phyloP scores from a whole-genome alignment of 2,329 filamentous ascomycete genomes.

The Ilyonectria destructans region DNA sequence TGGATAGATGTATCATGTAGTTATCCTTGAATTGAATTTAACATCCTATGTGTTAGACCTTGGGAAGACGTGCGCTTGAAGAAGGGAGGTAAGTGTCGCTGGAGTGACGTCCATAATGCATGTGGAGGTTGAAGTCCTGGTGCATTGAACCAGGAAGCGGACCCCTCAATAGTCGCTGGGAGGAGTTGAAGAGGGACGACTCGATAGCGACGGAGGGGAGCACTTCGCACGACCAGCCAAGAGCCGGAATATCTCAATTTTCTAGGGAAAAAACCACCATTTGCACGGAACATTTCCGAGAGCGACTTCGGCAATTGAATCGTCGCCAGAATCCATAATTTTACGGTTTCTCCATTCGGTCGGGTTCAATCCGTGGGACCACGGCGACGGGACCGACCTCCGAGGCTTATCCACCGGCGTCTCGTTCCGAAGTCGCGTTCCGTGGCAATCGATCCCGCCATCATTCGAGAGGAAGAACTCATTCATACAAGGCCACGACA shows the following conservation, averaged over 20 bases:
- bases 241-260: neutral
- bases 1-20: no score
- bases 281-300: slow-evolving; percentile 11
- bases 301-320: neutral
- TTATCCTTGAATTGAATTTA: no score
- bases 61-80: neutral
- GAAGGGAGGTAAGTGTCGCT: neutral
- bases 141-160: slow-evolving; percentile 9
- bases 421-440: slow-evolving; percentile 41
- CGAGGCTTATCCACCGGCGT: slow-evolving; percentile 47
- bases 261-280: neutral
- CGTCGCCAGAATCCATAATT: slow-evolving; percentile 1
- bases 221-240: neutral
- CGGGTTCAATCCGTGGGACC: slow-evolving; percentile 24
- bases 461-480: slow-evolving; percentile 15
- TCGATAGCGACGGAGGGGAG: neutral
- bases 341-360: neutral
- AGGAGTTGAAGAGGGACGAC: neutral
- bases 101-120: neutral
- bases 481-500: slow-evolving; percentile 12
- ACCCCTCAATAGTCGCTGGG: neutral
- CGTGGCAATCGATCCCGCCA: slow-evolving; percentile 14
- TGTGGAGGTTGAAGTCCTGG: neutral
- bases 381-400: slow-evolving; percentile 40
- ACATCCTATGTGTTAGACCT: neutral